These are phyloP conservation scores for Curvularia sp. DNA, from an alignment of 2,329 filamentous ascomycete genomes.

Conservation along the genomic window DNA sequence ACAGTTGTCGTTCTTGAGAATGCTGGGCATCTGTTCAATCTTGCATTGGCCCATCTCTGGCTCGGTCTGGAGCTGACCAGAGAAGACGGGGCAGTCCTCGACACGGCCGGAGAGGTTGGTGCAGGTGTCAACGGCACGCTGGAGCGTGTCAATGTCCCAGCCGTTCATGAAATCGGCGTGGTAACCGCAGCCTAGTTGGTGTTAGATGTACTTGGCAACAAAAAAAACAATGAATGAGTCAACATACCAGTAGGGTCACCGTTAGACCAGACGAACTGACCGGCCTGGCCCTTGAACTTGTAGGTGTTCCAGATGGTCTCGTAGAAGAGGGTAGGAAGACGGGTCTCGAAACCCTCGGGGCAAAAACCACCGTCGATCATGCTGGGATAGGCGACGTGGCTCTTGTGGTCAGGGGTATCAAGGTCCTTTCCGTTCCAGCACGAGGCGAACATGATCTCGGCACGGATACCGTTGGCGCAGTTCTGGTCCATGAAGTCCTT, in stretches of 20 bases:
- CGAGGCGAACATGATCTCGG: constrained; percentile 76
- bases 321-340: constrained; percentile 66
- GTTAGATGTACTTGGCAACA: constrained; percentile 23
- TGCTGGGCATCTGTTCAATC: constrained; percentile 63
- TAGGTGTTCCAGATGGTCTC: constrained; percentile 65
- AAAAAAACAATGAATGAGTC: constrained; percentile 31
- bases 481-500: constrained; percentile 81
- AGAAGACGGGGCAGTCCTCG: constrained; percentile 76
- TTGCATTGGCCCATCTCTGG: constrained; percentile 65
- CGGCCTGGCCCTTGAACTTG: constrained; percentile 59
- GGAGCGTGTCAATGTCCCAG: constrained; percentile 72
- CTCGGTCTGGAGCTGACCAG: constrained; percentile 62
- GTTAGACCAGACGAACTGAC: constrained; percentile 71
- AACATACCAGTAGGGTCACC: constrained; percentile 74
- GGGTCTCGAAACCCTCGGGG: constrained; percentile 61
- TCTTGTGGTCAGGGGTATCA: constrained; percentile 66
- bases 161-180: constrained; percentile 76
- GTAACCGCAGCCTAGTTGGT: constrained; percentile 67
- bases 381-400: constrained; percentile 70
- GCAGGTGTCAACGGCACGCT: constrained; percentile 74
- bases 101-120: constrained; percentile 74
- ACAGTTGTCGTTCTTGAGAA: constrained; percentile 67
- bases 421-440: constrained; percentile 73
- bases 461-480: constrained; percentile 79
- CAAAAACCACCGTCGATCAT: constrained; percentile 62